phyloP scores from a whole-genome alignment of 148 eudicot species.

The Nepenthes gracilis region DNA sequence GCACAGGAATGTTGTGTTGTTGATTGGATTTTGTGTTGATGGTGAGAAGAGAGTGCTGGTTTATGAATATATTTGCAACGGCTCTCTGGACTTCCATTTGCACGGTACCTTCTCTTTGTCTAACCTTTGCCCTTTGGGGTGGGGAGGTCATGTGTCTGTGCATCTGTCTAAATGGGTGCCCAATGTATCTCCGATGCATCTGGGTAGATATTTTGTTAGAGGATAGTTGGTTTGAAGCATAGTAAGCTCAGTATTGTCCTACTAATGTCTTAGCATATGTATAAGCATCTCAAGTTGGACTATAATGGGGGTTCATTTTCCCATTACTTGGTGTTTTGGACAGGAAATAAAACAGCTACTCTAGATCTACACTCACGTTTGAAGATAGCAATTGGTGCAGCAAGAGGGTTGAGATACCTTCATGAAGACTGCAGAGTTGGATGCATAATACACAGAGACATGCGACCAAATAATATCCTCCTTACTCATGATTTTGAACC shows the following conservation, averaged over 20 bases:
- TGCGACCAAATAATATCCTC: slow-evolving; percentile 80
- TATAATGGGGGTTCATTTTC: neutral
- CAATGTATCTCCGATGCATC: too few relatives aligned
- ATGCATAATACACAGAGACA: slow-evolving; percentile 69
- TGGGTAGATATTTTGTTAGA: too few relatives aligned
- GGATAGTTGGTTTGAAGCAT: too few relatives aligned
- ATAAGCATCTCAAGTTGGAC: too few relatives aligned
- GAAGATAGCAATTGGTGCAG: slow-evolving; percentile 74
- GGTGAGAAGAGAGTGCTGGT: slow-evolving; percentile 53
- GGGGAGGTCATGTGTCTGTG: neutral
- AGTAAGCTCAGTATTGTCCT: too few relatives aligned
- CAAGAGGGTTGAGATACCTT: slow-evolving; percentile 84
- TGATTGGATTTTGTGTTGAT: slow-evolving; percentile 73
- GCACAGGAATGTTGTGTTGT: slow-evolving; percentile 82
- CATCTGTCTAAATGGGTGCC: neutral
- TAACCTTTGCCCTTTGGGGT: too few relatives aligned
- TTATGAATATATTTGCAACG: slow-evolving; percentile 76
- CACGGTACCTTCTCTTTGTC: slow-evolving; percentile 36
- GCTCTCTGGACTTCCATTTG: slow-evolving; percentile 73
- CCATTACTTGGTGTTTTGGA: slow-evolving; percentile 2
- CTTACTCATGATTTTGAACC: slow-evolving; percentile 89
- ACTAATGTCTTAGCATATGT: too few relatives aligned
- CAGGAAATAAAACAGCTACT: slow-evolving; percentile 38
- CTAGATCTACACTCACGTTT: slow-evolving; percentile 55
- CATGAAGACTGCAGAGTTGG: slow-evolving; percentile 98